Base-by-base conservation (phyloP, 2,329 filamentous ascomycete genomes). In the Aureobasidium leucospermi region DNA sequence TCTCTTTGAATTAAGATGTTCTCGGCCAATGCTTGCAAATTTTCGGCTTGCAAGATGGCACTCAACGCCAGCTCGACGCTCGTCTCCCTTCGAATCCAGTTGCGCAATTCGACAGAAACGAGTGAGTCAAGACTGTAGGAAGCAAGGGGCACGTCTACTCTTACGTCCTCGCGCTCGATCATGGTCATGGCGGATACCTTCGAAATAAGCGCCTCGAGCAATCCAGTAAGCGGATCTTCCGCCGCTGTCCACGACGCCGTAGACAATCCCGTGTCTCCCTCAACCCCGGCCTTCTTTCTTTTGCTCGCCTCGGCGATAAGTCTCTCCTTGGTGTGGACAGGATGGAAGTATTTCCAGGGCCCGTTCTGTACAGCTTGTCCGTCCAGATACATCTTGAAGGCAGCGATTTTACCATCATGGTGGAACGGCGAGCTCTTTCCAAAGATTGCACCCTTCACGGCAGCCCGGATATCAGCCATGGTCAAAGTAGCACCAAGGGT, bases 101-200 rank as follows among this genome's bases (percentile, higher is more conserved):
- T 60, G 2, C 58, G 15, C 49, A 60, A 31, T 41, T 47, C 62
- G 43, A 42, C 64, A 52, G 42, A 63, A 45, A 31, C 62, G 59
- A 36, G 61, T 59, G 4, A 64, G 55, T 31, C 64, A 49, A 47
- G 38, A 39, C 34, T 62, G 11, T 42, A 65, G 62, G 39, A 5
- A 4, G 42, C 42, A 19, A 45, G n/a, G 5, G 42, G 16, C 4
- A 19, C 6, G 23, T 45, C 42, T 19, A 2, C 42, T 19, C 42
- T 19, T 4, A 45, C 16, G 13, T 45, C 42, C 42, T 45, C 42
- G 23, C 7, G n/a, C 16, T 19, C n/a, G 8, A 45, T 23, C 42
- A 45, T 45, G n/a, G 16, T 23, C 42, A 45, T 19, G 6, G 42
- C n/a, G 19, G 42, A 45, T 15, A 45, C 16, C 16, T 45, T 45